Evolutionary conservation across 1,139 yeast species (phyloP).

Genomic region (Pichia sp.): DNA sequence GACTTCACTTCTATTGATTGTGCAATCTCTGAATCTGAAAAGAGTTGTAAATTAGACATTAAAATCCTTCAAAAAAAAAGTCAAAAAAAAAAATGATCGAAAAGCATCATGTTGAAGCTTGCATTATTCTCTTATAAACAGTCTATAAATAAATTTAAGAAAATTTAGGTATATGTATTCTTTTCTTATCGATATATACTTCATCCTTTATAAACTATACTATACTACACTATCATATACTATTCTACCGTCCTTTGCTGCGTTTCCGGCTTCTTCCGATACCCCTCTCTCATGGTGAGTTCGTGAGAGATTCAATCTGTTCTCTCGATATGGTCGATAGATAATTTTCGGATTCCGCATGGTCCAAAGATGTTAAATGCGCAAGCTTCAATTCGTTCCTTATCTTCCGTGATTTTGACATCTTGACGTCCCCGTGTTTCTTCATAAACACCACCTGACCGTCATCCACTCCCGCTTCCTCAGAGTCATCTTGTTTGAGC

Average conservation of each 20-base stretch:
- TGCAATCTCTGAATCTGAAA: slow-evolving; percentile 10
- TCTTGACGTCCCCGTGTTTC: slow-evolving; percentile 1
- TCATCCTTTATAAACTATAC: not conserved
- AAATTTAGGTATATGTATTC: not conserved
- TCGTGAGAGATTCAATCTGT: slow-evolving; percentile 13
- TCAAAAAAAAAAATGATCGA: not conserved
- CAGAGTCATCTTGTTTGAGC: slow-evolving; percentile 26
- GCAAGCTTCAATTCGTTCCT: slow-evolving; percentile 15
- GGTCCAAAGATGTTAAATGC: slow-evolving; percentile 9
- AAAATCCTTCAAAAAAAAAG: not conserved
- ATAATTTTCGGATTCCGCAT: slow-evolving; percentile 6
- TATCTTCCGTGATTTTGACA: slow-evolving; percentile 7
- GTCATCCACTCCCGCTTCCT: slow-evolving; percentile 28
- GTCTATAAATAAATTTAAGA: not conserved
- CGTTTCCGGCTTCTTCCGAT: not conserved
- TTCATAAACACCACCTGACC: slow-evolving; percentile 34
- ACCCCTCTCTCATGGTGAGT: slow-evolving; percentile 9
- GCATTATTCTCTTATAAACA: not conserved
- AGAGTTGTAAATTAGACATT: slow-evolving; percentile 7
- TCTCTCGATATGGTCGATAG: slow-evolving; percentile 9
- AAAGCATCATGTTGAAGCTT: not conserved
- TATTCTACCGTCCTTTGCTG: not conserved
- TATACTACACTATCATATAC: not conserved
- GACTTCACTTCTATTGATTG: not conserved
- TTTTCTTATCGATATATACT: slow-evolving; percentile 1